Conservation (phyloP, 345 rosid species). For the Acer campestre region DNA sequence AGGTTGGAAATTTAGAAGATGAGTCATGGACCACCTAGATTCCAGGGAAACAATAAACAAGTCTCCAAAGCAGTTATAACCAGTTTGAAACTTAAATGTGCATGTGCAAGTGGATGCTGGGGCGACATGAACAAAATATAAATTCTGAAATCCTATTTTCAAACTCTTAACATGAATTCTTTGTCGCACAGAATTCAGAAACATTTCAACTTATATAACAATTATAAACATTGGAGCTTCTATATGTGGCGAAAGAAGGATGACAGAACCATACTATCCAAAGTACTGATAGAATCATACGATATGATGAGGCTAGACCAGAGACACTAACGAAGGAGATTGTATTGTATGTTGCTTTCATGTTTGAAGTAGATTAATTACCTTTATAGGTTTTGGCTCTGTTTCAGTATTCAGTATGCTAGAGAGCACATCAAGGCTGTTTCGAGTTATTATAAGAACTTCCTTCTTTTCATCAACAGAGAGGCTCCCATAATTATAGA, state of each 20-base stretch:
- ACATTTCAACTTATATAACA: neutral
- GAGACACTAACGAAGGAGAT: neutral
- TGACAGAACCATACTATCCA: neutral
- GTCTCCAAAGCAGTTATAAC: neutral
- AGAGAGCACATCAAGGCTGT: conserved; percentile 78
- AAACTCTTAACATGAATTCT: neutral
- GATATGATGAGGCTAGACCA: neutral
- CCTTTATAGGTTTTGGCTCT: conserved; percentile 55
- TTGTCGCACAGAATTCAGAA: neutral
- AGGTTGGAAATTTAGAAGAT: neutral
- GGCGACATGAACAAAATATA: neutral
- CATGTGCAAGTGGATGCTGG: neutral
- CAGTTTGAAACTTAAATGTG: neutral
- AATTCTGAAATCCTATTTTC: neutral
- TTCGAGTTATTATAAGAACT: conserved; percentile 55
- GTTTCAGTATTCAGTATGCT: conserved; percentile 66
- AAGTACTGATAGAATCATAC: neutral
- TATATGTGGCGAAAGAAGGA: neutral
- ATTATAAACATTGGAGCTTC: neutral
- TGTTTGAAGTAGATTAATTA: conserved; percentile 26
- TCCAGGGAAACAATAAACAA: neutral
- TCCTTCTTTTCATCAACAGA: conserved; percentile 66
- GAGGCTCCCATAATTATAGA: conserved; percentile 40
- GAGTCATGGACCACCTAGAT: neutral
- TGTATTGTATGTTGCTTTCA: neutral